Evolutionary conservation across 306 rosid species (phyloP), one percentile per base, ranked within the genome.

Genomic region (Trichosanthes cucumerina): DNA sequence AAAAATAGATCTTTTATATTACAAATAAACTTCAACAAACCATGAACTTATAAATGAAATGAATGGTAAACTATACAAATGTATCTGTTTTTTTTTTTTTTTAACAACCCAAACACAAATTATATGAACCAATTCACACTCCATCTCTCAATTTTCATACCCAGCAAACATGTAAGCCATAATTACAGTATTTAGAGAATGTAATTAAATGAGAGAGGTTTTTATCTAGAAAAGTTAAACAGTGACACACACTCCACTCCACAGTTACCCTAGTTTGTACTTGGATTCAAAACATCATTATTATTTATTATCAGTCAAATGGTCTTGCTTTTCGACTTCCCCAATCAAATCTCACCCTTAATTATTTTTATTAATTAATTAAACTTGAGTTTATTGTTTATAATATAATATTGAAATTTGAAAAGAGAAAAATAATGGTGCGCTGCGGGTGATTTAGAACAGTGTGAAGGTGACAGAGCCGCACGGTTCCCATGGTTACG

Each of bases 401-500:
- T 68, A 68, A 21, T 14, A 8, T 68, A 68, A 21, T n/a, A 8
- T 63, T 33, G 46, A 64, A 39, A 68, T 24, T 24, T 9, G 18
- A 24, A 24, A 21, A 69, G 0, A 69, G 19, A 41, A 46, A 44
- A 71, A 71, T 71, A 72, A 72, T 46, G 41, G 77, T 24, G 75
- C 12, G 5, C 34, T 41, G 75, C 53, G 58, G 77, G 59, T 72
- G 77, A 72, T 46, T 47, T 72, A 46, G 77, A 26, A 72, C 15
- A 72, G 59, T 72, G 77, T 72, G 77, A 39, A 12, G 36, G 23
- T 72, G 58, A 26, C 77, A 72, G 77, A 47, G 41, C 43, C 43
- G 41, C 77, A 72, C 77, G 58, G 84, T 44, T 79, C 79, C 82
- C 78, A 9, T 33, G 28, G 79, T 12, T 77, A 85, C 84, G 86